Base-by-base conservation (phyloP, 257 asterid species). In the Jacaranda mimosifolia region DNA sequence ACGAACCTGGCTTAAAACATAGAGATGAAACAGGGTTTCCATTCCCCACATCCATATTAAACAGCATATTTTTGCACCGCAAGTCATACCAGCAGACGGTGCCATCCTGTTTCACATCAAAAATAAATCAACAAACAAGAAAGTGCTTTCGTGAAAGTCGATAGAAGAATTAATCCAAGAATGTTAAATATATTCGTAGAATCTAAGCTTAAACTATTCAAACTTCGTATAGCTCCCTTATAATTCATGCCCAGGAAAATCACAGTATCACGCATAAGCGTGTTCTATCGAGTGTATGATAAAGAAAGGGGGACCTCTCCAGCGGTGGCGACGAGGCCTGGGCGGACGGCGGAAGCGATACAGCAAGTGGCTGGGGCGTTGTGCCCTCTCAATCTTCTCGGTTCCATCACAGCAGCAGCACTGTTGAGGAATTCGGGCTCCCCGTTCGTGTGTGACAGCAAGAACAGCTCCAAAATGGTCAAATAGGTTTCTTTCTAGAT, bases 1-100 rank as follows among this genome's bases (percentile, higher is more conserved):
- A 55, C 80, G 26, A 83, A 91, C 98, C 98, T 77, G 94, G 90
- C 85, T 89, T 91, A 82, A 90, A 96, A 77, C 95, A 96, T 15
- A 96, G 53, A 45, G 98, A 93, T 39, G 98, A 88, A 75, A 93
- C 75, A 13, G 97, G 89, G 76, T 78, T 79, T n/a, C 87, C 86
- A 67, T 85, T 82, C 70, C 91, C 95, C 36, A 88, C 86, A 79
- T 93, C 96, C 88, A 88, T 82, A 13, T 78, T 78, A 74, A 82
- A 87, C 76, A 93, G 67, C 82, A 79, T 84, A 72, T 93, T 97
- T 83, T 89, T 87, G 90, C 98, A 89, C 79, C 98, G 89, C 85
- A 96, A 80, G 84, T 93, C 98, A 80, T 89, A 86, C 90, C 87
- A 90, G 86, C 97, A 89, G n/a, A 93, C 81, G 80, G 77, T 65